A percentile compares a stretch with the other conserved stretches of the same genome.
Conservation (phyloP, 2,329 filamentous ascomycete genomes). For the Epichloe elymi region DNA sequence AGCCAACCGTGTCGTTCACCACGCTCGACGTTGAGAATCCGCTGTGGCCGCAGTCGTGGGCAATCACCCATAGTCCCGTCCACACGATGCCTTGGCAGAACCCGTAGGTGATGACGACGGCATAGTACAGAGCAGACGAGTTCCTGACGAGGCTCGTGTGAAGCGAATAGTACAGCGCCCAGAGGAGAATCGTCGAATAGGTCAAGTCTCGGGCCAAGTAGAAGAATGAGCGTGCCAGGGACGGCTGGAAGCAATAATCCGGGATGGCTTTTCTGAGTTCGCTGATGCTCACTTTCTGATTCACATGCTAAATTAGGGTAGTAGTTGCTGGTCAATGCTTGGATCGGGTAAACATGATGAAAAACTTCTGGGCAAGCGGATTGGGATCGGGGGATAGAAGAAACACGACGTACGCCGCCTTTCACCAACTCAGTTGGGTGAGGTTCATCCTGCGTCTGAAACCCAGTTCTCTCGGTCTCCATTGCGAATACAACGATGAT, state of each 20-base stretch:
- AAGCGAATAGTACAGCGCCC: neutral
- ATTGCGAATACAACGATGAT: no score
- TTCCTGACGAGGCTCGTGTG: neutral
- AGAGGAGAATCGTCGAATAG: constrained; percentile 27
- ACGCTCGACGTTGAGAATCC: constrained; percentile 45
- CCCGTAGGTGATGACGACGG: constrained; percentile 35
- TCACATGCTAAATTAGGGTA: neutral
- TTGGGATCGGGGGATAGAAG: no score
- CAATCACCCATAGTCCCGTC: constrained; percentile 58
- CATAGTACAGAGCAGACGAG: neutral
- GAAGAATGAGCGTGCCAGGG: constrained; percentile 1
- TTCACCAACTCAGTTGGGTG: constrained; percentile 1
- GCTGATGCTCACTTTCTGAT: neutral
- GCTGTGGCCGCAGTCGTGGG: constrained; percentile 58
- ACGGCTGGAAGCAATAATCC: constrained; percentile 43
- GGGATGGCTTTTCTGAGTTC: constrained; percentile 33
- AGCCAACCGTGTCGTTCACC: constrained; percentile 50
- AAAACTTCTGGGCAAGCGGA: neutral
- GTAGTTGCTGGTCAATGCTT: neutral
- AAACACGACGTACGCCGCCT: neutral
- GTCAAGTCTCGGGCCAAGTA: constrained; percentile 44
- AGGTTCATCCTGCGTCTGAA: neutral
- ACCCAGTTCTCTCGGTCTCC: neutral
- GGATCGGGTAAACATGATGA: neutral
- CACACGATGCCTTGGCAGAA: constrained; percentile 52